phyloP scores from a whole-genome alignment of 805 yeast genomes.

The Barnettozyma vustinii region DNA sequence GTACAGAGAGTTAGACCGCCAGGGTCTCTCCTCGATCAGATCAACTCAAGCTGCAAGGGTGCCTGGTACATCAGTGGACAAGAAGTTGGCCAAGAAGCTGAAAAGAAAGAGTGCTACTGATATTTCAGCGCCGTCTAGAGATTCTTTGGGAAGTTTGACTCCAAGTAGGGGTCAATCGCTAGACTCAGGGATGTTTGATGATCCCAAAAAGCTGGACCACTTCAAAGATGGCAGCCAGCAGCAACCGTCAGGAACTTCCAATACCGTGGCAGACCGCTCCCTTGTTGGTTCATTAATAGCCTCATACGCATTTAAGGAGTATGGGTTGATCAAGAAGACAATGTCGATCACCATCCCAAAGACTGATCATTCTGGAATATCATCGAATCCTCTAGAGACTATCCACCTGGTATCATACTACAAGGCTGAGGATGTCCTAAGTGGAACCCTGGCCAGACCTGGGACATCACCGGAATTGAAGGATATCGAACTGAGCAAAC shows the following conservation, averaged over 20 bases:
- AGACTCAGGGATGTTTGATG: neutral
- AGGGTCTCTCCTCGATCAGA: conserved; percentile 36
- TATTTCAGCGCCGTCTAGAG: neutral
- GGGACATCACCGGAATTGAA: conserved; percentile 45
- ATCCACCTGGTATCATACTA: conserved; percentile 79
- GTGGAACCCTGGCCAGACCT: conserved; percentile 53
- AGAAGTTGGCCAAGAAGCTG: conserved; percentile 1
- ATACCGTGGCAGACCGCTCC: conserved; percentile 27
- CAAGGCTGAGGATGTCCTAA: conserved; percentile 64
- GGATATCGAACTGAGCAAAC: conserved; percentile 40
- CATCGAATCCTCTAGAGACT: conserved; percentile 33
- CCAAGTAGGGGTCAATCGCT: neutral
- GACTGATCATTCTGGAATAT: conserved; percentile 15
- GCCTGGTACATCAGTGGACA: neutral
- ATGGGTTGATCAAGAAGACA: conserved; percentile 81
- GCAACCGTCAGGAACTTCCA: neutral
- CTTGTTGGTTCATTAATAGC: conserved; percentile 54
- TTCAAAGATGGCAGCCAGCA: neutral
- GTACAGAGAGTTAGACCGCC: conserved; percentile 61
- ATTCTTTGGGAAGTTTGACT: neutral
- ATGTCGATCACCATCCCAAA: conserved; percentile 37
- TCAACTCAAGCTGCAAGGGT: neutral
- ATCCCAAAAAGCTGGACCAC: neutral
- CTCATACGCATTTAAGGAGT: conserved; percentile 58
- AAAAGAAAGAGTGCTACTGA: conserved; percentile 10